Percentiles rank a stretch among this genome's conserved stretches.
Evolutionary conservation across 2,329 filamentous ascomycete species (phyloP).

Genomic region (Rutstroemia sydowiana): DNA sequence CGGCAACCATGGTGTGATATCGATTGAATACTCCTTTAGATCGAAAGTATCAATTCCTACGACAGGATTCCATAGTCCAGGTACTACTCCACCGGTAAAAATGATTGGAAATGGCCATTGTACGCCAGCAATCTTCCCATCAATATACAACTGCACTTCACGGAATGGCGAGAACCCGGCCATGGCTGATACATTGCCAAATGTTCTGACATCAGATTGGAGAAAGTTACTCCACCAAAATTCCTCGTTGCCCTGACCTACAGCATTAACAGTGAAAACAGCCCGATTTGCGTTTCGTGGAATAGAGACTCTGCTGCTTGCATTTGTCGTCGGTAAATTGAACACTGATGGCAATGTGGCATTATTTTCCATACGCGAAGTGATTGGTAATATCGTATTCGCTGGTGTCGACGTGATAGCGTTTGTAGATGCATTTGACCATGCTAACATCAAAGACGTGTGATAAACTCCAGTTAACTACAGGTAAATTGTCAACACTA

Average conservation of each 20-base stretch:
- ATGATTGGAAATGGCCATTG: conserved; percentile 73
- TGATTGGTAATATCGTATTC: conserved; percentile 57
- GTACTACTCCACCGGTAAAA: conserved; percentile 70
- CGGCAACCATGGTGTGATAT: conserved; percentile 67
- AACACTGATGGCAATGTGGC: conserved; percentile 51
- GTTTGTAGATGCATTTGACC: conserved; percentile 24
- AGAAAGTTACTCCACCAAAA: conserved; percentile 78
- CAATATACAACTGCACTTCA: conserved; percentile 67
- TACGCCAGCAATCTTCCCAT: conserved; percentile 61
- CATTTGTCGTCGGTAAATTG: conserved; percentile 44
- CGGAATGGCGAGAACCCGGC: conserved; percentile 64
- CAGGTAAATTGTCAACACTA: neutral
- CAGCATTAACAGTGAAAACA: conserved; percentile 64
- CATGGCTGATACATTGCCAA: conserved; percentile 40
- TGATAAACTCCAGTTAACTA: conserved; percentile 63
- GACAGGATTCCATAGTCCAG: conserved; percentile 66
- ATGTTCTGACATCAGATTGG: conserved; percentile 49
- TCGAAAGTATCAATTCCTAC: conserved; percentile 72
- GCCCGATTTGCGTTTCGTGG: conserved; percentile 59
- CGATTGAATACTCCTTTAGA: conserved; percentile 68
- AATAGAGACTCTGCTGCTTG: conserved; percentile 38
- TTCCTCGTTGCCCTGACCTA: conserved; percentile 68
- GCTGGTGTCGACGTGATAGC: conserved; percentile 34
- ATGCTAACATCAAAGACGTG: conserved; percentile 52
- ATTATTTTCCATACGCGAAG: conserved; percentile 35